Conservation (phyloP, 164 flowering plant genomes). For the Paratinospora sagittata region DNA sequence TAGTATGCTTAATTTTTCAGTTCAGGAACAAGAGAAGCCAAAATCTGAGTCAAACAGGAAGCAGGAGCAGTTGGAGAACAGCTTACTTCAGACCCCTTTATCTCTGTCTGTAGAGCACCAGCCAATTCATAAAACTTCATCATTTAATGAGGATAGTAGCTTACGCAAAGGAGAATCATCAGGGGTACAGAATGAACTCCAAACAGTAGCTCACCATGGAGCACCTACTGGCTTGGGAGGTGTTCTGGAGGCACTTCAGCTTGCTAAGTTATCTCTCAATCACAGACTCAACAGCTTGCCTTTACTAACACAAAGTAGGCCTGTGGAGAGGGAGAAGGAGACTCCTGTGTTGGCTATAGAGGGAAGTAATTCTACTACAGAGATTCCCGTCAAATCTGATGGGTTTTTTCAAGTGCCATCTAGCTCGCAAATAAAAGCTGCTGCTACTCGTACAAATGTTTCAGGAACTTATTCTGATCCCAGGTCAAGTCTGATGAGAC, state of each 20-base stretch:
- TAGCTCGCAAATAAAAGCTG: constrained; percentile 1
- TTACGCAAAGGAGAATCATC: constrained; percentile 15
- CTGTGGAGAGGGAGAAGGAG: constrained; percentile 16
- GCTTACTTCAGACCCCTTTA: constrained; percentile 14
- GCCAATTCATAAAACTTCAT: constrained; percentile 1
- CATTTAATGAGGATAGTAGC: constrained; percentile 15
- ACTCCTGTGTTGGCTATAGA: constrained; percentile 17
- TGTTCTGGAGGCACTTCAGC: constrained; percentile 63
- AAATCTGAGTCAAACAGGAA: constrained; percentile 18
- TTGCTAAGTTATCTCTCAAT: constrained; percentile 54
- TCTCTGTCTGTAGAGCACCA: constrained; percentile 17
- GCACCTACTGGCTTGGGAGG: constrained; percentile 24
- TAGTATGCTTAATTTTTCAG: constrained; percentile 23
- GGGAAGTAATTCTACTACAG: constrained; percentile 5
- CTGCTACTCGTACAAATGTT: not conserved
- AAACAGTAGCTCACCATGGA: constrained; percentile 27
- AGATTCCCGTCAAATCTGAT: constrained; percentile 19
- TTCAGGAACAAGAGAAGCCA: constrained; percentile 13
- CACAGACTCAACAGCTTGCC: constrained; percentile 32
- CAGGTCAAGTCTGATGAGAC: constrained; percentile 13
- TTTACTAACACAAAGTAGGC: constrained; percentile 9
- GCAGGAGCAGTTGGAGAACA: constrained; percentile 15
- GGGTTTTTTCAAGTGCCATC: constrained; percentile 27
- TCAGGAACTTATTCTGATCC: constrained; percentile 11
- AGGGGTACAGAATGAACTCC: constrained; percentile 21